These are phyloP conservation scores for Leishmania mexicana DNA, from an alignment of 208 protist species.

Conservation along the genomic window DNA sequence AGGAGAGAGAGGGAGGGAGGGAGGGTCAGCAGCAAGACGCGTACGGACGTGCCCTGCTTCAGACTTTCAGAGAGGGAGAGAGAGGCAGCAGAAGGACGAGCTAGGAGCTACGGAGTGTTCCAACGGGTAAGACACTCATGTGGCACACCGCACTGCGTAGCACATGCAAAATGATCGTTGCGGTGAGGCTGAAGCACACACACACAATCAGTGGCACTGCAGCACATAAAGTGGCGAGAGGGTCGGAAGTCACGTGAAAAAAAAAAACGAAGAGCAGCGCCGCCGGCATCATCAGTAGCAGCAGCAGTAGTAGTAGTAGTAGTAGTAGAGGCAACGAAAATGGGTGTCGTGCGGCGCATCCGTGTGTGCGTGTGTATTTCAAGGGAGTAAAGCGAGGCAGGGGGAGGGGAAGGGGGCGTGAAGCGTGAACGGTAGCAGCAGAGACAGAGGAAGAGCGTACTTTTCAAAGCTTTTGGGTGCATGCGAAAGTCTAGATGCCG, in stretches of 20 bases:
- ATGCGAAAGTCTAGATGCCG: neutral
- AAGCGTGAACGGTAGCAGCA: neutral
- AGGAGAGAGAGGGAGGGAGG: neutral
- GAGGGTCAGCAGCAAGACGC: neutral
- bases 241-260: neutral
- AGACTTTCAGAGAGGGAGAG: neutral
- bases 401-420: neutral
- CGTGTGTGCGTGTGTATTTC: too few species aligned
- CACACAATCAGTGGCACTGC: neutral
- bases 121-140: neutral
- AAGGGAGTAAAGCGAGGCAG: neutral
- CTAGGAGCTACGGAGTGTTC: neutral
- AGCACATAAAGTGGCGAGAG: neutral
- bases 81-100: neutral
- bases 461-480: neutral
- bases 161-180: neutral
- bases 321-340: too few species aligned
- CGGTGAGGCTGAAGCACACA: neutral
- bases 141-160: neutral
- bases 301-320: too few species aligned
- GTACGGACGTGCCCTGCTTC: neutral
- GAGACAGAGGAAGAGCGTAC: neutral
- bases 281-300: too few species aligned
- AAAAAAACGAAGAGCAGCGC: too few species aligned
- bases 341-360: too few species aligned